A percentile compares a stretch with the other conserved stretches of the same genome.
Evolutionary conservation across 768 basidiomycete genomes (phyloP).

Genomic region (Rhodotorula paludigena): DNA sequence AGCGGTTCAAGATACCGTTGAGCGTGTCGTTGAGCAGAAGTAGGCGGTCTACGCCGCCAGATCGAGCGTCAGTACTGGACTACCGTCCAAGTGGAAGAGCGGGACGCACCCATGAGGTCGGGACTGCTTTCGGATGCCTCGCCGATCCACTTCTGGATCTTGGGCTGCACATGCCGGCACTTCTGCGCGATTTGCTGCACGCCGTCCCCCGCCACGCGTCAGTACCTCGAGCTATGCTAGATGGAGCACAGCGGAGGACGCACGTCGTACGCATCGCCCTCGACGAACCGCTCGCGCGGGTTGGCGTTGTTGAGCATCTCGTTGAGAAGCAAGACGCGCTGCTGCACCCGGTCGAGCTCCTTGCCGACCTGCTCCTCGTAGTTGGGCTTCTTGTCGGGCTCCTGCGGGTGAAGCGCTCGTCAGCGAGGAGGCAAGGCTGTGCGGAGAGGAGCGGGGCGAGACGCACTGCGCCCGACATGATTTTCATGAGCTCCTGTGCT

Average conservation of each 20-base stretch:
- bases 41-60: constrained; percentile 66
- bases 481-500: constrained; percentile 96
- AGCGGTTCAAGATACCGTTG: constrained; percentile 82
- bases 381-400: constrained; percentile 89
- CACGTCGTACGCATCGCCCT: constrained; percentile 90
- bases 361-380: constrained; percentile 82
- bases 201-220: no score
- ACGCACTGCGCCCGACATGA: constrained; percentile 73
- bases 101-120: constrained; percentile 70
- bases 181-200: constrained; percentile 83
- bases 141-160: constrained; percentile 95
- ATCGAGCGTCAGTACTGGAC: background rate
- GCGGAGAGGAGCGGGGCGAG: background rate
- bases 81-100: background rate
- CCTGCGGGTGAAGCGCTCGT: constrained; percentile 46
- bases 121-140: constrained; percentile 85
- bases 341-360: constrained; percentile 89
- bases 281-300: constrained; percentile 67
- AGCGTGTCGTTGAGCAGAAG: constrained; percentile 97
- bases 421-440: background rate
- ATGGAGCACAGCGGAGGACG: constrained; percentile 42
- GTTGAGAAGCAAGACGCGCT: constrained; percentile 89
- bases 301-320: constrained; percentile 91
- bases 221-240: no score
- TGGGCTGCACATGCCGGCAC: constrained; percentile 75